Percentiles rank a stretch among this genome's conserved stretches.
Evolutionary conservation across 2,329 filamentous ascomycete genomes (phyloP).

Genomic region (Phialemoniopsis sp.): DNA sequence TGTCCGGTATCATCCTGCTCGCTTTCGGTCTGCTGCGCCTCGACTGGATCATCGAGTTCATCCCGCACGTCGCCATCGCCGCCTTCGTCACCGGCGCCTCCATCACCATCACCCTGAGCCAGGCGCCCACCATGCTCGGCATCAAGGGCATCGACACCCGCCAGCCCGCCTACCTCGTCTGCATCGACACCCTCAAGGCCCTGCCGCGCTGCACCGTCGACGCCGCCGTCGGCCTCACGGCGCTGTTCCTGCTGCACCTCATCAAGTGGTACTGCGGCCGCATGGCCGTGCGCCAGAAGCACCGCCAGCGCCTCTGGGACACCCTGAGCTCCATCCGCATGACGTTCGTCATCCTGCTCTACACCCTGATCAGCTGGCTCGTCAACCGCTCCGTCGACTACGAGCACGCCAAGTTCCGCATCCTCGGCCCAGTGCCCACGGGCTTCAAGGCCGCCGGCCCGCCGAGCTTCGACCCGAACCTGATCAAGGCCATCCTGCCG

Average conservation of each 20-base stretch:
- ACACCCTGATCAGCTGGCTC: slow-evolving; percentile 83
- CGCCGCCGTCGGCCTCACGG: slow-evolving; percentile 68
- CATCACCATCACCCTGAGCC: slow-evolving; percentile 44
- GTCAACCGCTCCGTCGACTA: slow-evolving; percentile 63
- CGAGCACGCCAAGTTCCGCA: slow-evolving; percentile 61
- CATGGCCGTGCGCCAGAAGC: slow-evolving; percentile 57
- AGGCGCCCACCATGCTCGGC: slow-evolving; percentile 38
- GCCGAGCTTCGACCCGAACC: slow-evolving; percentile 60
- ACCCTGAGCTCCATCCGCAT: slow-evolving; percentile 72
- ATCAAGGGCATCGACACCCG: slow-evolving; percentile 38
- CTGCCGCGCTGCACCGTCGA: slow-evolving; percentile 50
- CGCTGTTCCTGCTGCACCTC: slow-evolving; percentile 61
- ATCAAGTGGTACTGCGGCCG: slow-evolving; percentile 57
- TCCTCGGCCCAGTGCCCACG: slow-evolving; percentile 57
- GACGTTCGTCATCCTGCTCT: slow-evolving; percentile 75
- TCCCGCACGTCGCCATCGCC: slow-evolving; percentile 44
- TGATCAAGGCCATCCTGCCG: slow-evolving; percentile 64
- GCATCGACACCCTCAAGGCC: slow-evolving; percentile 35
- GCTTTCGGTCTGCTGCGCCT: slow-evolving; percentile 40
- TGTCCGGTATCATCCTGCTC: slow-evolving; percentile 38
- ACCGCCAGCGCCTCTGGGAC: slow-evolving; percentile 61
- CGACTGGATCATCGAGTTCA: slow-evolving; percentile 48
- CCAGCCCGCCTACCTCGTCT: slow-evolving; percentile 37
- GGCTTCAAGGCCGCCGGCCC: slow-evolving; percentile 77
- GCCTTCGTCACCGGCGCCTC: slow-evolving; percentile 47